A percentile compares a stretch with the other conserved stretches of the same genome.
Evolutionary conservation across 768 basidiomycete species (phyloP).

Genomic region (Boletellus ananas): DNA sequence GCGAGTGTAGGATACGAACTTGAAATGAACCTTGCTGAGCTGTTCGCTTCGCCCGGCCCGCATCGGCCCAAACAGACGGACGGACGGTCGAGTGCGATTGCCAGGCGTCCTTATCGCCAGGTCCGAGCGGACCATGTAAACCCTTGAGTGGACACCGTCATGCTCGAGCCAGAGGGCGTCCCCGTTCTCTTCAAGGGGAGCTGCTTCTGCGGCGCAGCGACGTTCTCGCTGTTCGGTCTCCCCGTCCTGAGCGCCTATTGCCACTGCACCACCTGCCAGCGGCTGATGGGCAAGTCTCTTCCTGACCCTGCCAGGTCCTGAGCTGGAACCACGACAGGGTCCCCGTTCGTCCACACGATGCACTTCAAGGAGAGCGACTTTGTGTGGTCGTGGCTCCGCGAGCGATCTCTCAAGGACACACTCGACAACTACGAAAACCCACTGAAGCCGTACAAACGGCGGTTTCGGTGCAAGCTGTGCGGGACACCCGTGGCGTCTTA

Average conservation of each 20-base stretch:
- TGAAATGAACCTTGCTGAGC: too few relatives aligned
- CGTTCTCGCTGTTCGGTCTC: constrained; percentile 44
- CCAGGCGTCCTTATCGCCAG: too few relatives aligned
- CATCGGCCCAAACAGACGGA: too few relatives aligned
- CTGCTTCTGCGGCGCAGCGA: constrained; percentile 56
- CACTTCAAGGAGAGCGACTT: constrained; percentile 53
- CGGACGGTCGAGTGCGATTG: too few relatives aligned
- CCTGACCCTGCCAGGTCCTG: neutral
- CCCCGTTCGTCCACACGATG: constrained; percentile 59
- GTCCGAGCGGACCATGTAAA: too few relatives aligned
- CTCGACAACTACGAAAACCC: constrained; percentile 49
- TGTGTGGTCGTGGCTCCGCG: constrained; percentile 39
- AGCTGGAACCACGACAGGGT: constrained; percentile 17
- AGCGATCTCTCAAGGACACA: constrained; percentile 29
- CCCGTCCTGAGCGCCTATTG: constrained; percentile 61
- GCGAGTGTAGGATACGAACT: too few relatives aligned
- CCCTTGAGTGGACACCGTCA: neutral
- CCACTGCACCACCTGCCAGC: constrained; percentile 70
- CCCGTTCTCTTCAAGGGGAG: constrained; percentile 39
- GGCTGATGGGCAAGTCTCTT: constrained; percentile 43
- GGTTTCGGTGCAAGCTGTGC: constrained; percentile 60
- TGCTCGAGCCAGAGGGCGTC: constrained; percentile 11
- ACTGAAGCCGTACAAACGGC: constrained; percentile 54
- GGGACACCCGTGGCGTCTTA: constrained; percentile 51
- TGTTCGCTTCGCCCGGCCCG: too few relatives aligned